Percentiles rank a stretch among this genome's conserved stretches.
phyloP scores from a whole-genome alignment of 2,329 filamentous ascomycete genomes.

The Fusarium pseudograminearum region DNA sequence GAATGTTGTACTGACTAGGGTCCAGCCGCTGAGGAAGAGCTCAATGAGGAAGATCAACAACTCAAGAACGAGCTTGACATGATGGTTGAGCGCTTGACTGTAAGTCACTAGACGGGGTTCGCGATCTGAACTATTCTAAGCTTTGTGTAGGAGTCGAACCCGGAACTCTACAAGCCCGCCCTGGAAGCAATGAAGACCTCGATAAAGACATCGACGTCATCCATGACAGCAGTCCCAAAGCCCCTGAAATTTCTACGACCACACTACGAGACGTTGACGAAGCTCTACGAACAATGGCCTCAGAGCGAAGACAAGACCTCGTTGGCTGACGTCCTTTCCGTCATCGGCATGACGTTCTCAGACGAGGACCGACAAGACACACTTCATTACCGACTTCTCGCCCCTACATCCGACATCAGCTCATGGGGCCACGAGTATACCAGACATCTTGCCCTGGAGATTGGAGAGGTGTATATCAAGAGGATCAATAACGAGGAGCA shows the following conservation, averaged over 20 bases:
- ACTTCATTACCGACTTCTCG: slow-evolving; percentile 91
- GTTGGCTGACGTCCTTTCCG: slow-evolving; percentile 93
- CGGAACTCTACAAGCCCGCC: slow-evolving; percentile 88
- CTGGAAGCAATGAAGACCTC: slow-evolving; percentile 97
- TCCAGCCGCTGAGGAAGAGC: slow-evolving; percentile 76
- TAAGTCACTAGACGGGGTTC: slow-evolving; percentile 55
- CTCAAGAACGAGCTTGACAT: slow-evolving; percentile 98
- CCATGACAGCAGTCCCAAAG: slow-evolving; percentile 99
- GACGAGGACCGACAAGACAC: slow-evolving; percentile 97
- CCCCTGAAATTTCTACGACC: slow-evolving; percentile 97
- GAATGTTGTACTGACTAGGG: slow-evolving; percentile 40
- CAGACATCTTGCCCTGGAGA: slow-evolving; percentile 92
- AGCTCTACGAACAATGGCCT: slow-evolving; percentile 90
- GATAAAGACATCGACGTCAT: slow-evolving; percentile 99
- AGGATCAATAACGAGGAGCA: slow-evolving; percentile 87
- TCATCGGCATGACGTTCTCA: slow-evolving; percentile 98
- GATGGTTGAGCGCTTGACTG: slow-evolving; percentile 94
- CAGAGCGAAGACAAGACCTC: slow-evolving; percentile 86
- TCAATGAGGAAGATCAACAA: slow-evolving; percentile 98
- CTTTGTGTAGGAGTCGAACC: slow-evolving; percentile 78
- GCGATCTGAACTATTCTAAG: slow-evolving; percentile 27
- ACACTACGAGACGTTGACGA: slow-evolving; percentile 91
- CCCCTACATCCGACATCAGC: slow-evolving; percentile 90
- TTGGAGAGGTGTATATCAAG: slow-evolving; percentile 93
- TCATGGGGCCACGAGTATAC: slow-evolving; percentile 99